Base-by-base conservation (phyloP, 2,329 filamentous ascomycete species). In the Xenosphaeropsis pyriputrescens region DNA sequence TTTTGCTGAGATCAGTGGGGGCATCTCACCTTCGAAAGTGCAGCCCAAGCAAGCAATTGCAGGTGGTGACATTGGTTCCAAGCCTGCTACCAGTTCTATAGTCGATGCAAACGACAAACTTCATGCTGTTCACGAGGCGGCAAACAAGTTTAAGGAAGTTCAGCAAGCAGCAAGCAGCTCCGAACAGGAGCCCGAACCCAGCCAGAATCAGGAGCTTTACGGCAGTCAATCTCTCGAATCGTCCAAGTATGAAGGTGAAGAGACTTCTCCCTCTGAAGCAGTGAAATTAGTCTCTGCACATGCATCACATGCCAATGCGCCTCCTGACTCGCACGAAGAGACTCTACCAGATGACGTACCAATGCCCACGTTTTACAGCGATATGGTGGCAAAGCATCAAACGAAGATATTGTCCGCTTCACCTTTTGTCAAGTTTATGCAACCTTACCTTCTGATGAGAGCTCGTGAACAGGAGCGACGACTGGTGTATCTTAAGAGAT, bases 371-470 rank as follows among this genome's bases (percentile, higher is more conserved):
- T 94, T 88, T 52, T 96, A 96, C 55, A 88, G 88, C 53, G 85
- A 94, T 53, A 85, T 95, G 70, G 86, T 96, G 29, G 79, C 85
- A 40, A 89, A 93, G 50, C 86, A 93, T 51, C 77, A 93, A 51
- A 94, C 86, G 5, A 93, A 89, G 52, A 81, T 98, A 33, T 64
- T 98, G 5, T 98, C 93, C 1, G 85, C 86, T 1, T 98, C 91
- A 0, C 91, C 91, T 0, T 96, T 94, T 53, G 91, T 98, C 46
- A 89, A 85, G 51, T 98, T 96, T 53, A 81, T 83, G 45, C 85
- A 91, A 53, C 91, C 91, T 1, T 93, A 96, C 57, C 71, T 96
- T 17, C 68, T 98, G 29, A 93, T 91, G 69, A 85, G 84, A 52
- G 82, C 91, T 32, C 78, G 91, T 36, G 88, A 95, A 54, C 82